Base-by-base conservation (phyloP, 257 asterid genomes). In the Solanum phureja region DNA sequence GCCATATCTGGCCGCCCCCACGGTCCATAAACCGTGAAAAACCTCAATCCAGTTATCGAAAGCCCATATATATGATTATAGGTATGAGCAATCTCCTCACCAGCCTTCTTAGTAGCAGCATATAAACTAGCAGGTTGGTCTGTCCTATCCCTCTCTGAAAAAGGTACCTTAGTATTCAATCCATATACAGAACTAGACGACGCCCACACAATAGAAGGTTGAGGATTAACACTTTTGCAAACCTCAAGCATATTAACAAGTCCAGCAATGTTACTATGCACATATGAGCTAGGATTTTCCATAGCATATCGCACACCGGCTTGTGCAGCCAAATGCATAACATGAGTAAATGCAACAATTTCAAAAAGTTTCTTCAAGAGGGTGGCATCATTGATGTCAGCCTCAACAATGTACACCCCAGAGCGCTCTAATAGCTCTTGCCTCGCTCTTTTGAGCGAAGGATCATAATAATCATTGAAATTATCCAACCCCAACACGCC, bases 261-360 rank as follows among this genome's bases (percentile, higher is more conserved):
- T 24, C 99, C 99, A 2, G 99, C 99, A 29, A 97, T 97, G 86
- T 97, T 97, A 88, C 98, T 95, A 86, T 95, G 99, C 68, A 95
- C 98, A 86, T 97, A 97, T 4, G 99, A 97, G 87, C 97, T 90
- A 4, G 99, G 99, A 90, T 97, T 97, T 90, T 95, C 96, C 99
- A 97, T 95, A 23, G 99, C 99, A 9, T 97, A 97, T 7, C 99
- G 86, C 1, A 97, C 99, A 3, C 99, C 99, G 1, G 99, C 99
- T 90, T 96, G 99, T 0, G 99, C 99, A 3, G 99, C 99, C 62
- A 97, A 91, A 91, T 97, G 99, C 99, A 97, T 97, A 71, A 97
- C 99, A 87, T 97, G 98, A 64, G 95, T 94, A 84, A 95, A 97
- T 49, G 95, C 95, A 5, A 95, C 98, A 56, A 94, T 90, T 13